Conservation (phyloP, 306 rosid genomes). For the Fagus sylvatica region DNA sequence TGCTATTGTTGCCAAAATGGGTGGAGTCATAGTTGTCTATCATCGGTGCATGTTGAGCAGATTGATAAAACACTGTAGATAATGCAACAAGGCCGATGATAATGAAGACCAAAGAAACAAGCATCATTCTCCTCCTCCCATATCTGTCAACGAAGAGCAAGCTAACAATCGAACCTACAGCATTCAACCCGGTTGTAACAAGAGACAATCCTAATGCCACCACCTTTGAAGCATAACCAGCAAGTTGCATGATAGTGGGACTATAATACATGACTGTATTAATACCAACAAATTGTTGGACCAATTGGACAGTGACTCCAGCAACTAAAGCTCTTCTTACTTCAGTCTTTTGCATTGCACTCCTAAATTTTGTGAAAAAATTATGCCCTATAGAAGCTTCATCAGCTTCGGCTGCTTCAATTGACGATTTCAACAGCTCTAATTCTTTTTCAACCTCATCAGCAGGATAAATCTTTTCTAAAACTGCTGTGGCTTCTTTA, state of each 20-base stretch:
- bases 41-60: conserved; percentile 58
- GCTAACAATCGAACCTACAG: conserved; percentile 64
- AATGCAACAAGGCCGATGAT: conserved; percentile 52
- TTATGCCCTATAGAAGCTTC: conserved; percentile 49
- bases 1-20: conserved; percentile 59
- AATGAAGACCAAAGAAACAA: conserved; percentile 64
- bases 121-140: conserved; percentile 71
- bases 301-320: conserved; percentile 72
- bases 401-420: conserved; percentile 55
- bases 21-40: conserved; percentile 46
- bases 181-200: conserved; percentile 70
- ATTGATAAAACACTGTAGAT: conserved; percentile 50
- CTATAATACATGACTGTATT: conserved; percentile 93
- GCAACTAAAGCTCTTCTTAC: conserved; percentile 79
- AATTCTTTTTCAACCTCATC: conserved; percentile 62
- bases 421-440: conserved; percentile 56
- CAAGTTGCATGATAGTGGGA: conserved; percentile 82
- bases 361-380: conserved; percentile 38
- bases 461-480: conserved; percentile 50
- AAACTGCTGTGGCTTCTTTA: conserved; percentile 56
- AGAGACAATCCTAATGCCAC: conserved; percentile 85
- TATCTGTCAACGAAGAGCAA: conserved; percentile 61
- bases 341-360: conserved; percentile 43
- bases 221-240: conserved; percentile 75
- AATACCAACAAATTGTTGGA: conserved; percentile 82